Evolutionary conservation across 1,139 yeast genomes (phyloP), one percentile per base, ranked within the genome.

Genomic region (Candida labiduridarum): DNA sequence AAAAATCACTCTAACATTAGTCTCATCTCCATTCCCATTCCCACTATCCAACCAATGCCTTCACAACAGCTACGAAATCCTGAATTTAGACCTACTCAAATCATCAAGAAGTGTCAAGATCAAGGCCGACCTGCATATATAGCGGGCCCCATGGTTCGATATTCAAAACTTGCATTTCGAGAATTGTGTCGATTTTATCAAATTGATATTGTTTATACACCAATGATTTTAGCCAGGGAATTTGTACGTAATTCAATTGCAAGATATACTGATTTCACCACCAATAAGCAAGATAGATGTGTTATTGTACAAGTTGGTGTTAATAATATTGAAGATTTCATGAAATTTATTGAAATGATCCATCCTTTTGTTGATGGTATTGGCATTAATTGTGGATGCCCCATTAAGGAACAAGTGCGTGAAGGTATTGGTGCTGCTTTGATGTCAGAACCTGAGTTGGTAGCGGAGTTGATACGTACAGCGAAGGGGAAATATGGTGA

Each of bases 351-450:
- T 2, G 90, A 86, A 49, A 84, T 94, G 91, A 84, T 92, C n/a
- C 82, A 82, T 54, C 96, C 96, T 0, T 89, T 82, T 62, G 94
- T 90, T 42, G 97, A 94, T 68, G 99, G 96, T 1, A 85, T 94
- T 31, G 97, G 99, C 0, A 76, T 94, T 50, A 95, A 94, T 72
- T 94, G 99, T 69, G 99, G 99, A 0, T 94, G 99, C 69, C 99
- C 99, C 1, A 91, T 94, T 47, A 88, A 86, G 56, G 98, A 94
- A 57, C 99, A 94, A 66, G 89, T 89, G 5, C 79, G 96, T 44
- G 97, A 91, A 65, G 99, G 99, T 15, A 91, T 94, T 25, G 99
- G 99, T 4, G 97, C 98, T 1, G 97, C 97, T 0, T 75, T 94
- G 49, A 92, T 94, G 91, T 74, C 84, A 29, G 85, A 89, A 55